Evolutionary conservation across 2,329 filamentous ascomycete genomes (phyloP).

Genomic region (Monilinia laxa): DNA sequence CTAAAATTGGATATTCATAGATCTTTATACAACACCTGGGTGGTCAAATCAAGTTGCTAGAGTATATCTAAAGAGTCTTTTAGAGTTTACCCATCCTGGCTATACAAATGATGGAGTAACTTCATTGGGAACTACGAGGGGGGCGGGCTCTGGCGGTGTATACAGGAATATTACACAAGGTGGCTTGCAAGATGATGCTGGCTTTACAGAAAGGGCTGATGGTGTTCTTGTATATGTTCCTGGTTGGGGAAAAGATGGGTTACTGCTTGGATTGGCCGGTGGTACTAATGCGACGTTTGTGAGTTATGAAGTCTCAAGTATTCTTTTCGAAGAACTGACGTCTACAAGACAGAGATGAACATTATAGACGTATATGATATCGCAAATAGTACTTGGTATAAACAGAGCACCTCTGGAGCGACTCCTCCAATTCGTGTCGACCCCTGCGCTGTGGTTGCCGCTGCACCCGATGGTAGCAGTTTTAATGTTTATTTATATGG

Average conservation of each 20-base stretch:
- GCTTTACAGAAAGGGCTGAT: slow-evolving; percentile 73
- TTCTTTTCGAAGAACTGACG: slow-evolving; percentile 21
- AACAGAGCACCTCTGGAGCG: slow-evolving; percentile 65
- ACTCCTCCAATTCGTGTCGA: slow-evolving; percentile 67
- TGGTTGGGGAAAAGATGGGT: slow-evolving; percentile 68
- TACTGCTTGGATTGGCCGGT: slow-evolving; percentile 70
- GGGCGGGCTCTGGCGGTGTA: slow-evolving; percentile 59
- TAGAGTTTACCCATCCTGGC: slow-evolving; percentile 75
- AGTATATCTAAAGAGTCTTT: slow-evolving; percentile 69
- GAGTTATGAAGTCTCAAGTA: slow-evolving; percentile 33
- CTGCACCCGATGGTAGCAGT: slow-evolving; percentile 68
- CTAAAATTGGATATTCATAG: background rate
- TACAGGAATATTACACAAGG: slow-evolving; percentile 75
- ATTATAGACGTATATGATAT: slow-evolving; percentile 77
- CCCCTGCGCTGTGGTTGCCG: slow-evolving; percentile 67
- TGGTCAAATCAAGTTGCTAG: slow-evolving; percentile 66
- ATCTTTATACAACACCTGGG: slow-evolving; percentile 54
- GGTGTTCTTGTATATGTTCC: slow-evolving; percentile 72
- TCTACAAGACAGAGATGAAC: slow-evolving; percentile 58
- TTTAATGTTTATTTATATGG: slow-evolving; percentile 80
- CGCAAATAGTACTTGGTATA: slow-evolving; percentile 68
- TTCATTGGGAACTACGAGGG: slow-evolving; percentile 51
- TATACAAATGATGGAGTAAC: slow-evolving; percentile 63
- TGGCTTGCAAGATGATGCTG: slow-evolving; percentile 62
- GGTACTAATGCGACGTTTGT: slow-evolving; percentile 68